Base-by-base conservation (phyloP, 495 filamentous ascomycete genomes). In the Xylaria cubensis region DNA sequence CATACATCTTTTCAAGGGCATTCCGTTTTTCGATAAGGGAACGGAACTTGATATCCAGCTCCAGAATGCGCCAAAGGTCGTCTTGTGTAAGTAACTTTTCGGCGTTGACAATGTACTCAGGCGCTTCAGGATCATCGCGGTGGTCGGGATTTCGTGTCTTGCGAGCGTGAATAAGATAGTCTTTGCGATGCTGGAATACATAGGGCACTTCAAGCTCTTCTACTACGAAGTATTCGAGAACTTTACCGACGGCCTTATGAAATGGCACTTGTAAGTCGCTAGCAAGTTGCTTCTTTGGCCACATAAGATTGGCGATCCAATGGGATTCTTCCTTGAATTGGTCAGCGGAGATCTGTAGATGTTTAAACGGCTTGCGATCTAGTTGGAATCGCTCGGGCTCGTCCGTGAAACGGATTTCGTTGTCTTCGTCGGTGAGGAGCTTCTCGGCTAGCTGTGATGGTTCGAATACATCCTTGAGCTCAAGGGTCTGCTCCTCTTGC, bases 381-480 rank as follows among this genome's bases (percentile, higher is more conserved):
- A 98, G 85, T 77, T 99, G 96, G 81, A 97, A 96, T 69, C 96
- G 90, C 81, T 99, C 96, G 3, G 96, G 97, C 70, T 97, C 91
- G 80, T 99, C 96, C 17, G 87, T 88, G 64, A 88, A 85, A 19
- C 96, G 92, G 69, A 99, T 98, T 64, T 88, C 84, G 79, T 98
- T 97, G 76, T 99, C 96, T 61, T 94, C 94, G 67, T 98, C 96
- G 5, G 96, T 99, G 44, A 99, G 89, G 80, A 98, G 92, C 81
- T 92, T 93, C 80, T 98, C 96, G 48, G 89, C 89, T 51, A 99
- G 89, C 80, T 98, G 93, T 1, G 94, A 95, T 2, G 97, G 97
- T 81, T 99, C 96, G 72, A 99, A 98, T 69, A 99, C 95, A 79
- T 98, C 95, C 82, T 97, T 97, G 55, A 99, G 85, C 79, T 98